These are phyloP conservation scores for Nicotiana tomentosiformis DNA, from an alignment of 257 asterid species.

Conservation along the genomic window DNA sequence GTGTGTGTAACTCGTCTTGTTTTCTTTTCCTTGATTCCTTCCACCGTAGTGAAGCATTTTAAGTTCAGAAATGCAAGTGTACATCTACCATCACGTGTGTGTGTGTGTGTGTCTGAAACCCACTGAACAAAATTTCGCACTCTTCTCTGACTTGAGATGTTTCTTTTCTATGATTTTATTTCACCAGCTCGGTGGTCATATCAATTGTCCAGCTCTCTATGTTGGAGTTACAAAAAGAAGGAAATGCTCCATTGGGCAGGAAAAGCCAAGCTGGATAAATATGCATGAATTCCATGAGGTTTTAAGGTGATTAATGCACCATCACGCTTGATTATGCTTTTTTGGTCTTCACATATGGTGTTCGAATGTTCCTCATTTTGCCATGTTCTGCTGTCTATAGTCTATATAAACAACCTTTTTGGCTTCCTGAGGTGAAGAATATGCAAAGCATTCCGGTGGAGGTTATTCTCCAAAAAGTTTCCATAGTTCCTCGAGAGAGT, in stretches of 20 bases:
- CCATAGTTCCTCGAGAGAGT: not conserved
- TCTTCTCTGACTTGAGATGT: conserved; percentile 3
- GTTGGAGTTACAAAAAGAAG: conserved; percentile 75
- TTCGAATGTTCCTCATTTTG: not conserved
- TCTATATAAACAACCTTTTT: not conserved
- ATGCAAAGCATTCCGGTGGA: not conserved
- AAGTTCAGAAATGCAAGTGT: not conserved
- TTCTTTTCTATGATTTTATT: not conserved
- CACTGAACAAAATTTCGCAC: not conserved
- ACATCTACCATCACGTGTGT: not conserved
- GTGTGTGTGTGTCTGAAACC: not conserved
- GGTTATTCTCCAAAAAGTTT: not conserved
- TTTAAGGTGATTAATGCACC: conserved; percentile 41
- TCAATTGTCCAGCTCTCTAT: conserved; percentile 39
- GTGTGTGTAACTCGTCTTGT: not conserved
- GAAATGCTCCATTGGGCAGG: conserved; percentile 62
- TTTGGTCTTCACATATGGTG: not conserved
- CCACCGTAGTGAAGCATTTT: not conserved
- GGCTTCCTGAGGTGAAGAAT: not conserved
- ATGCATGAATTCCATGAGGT: conserved; percentile 79
- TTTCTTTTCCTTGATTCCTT: not conserved
- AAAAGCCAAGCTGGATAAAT: conserved; percentile 51
- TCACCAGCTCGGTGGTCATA: conserved; percentile 66
- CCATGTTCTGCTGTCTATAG: not conserved
- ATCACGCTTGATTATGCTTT: not conserved